Base-by-base conservation (phyloP, 2,329 filamentous ascomycete species). In the Sordariomycetes sp. region DNA sequence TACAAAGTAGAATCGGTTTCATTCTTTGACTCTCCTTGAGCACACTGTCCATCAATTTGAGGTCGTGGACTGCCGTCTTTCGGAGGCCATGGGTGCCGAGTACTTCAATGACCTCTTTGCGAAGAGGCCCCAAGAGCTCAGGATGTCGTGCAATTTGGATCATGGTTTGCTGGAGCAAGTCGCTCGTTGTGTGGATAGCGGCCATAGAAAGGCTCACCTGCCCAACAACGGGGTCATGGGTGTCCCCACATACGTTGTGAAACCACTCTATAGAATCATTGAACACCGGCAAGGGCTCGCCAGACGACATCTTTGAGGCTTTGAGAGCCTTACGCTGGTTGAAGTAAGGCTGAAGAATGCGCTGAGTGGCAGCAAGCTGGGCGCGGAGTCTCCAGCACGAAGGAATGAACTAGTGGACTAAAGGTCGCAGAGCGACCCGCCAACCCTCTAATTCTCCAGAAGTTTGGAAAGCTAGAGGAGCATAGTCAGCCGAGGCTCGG, bases 171-270 rank as follows among this genome's bases (percentile, higher is more conserved):
- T 24, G 32, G 9, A 42, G 30, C 19, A 46, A 32, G 28, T 49
- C 45, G n/a, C 60, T 58, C 0, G 70, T 71, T 2, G 70, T 75
- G 49, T 75, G 70, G 26, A 72, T 70, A 11, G 68, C 64, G 3
- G 67, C 70, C 33, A 70, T 63, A 3, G 58, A 41, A 4, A 51
- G 34, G 0, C 40, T 33, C 3, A 50, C 38, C 21, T 50, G 46
- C n/a, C 11, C 10, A 14, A 12, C 38, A n/a, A 8, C 27, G 39
- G 58, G 0, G 70, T 71, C 2, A 67, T 64, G 2, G 67, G 69
- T 34, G 69, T 65, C 61, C 0, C 53, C 21, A 50, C 44, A 34
- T 66, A 57, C 44, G n/a, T 35, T 17, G 21, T 31, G 34, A 7
- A 41, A 40, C 46, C 46, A 50, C 16, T 47, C 40, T 8, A 50